These are phyloP conservation scores for Trichoderma brevicompactum DNA, from an alignment of 2,329 filamentous ascomycete genomes.

Conservation along the genomic window DNA sequence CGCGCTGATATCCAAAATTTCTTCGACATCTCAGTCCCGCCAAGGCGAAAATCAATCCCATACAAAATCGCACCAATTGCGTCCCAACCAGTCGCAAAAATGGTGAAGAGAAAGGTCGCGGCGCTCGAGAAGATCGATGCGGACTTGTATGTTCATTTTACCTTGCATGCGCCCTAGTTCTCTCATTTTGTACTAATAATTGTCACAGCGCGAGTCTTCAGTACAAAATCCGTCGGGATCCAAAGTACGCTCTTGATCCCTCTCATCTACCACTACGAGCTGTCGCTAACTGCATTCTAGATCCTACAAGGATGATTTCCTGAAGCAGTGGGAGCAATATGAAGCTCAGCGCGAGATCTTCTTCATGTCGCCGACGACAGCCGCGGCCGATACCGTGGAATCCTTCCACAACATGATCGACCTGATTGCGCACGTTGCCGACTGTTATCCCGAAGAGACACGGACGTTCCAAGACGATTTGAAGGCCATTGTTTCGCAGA, in stretches of 20 bases:
- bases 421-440: constrained; percentile 89
- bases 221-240: constrained; percentile 88
- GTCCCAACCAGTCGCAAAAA: constrained; percentile 44
- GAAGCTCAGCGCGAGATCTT: constrained; percentile 91
- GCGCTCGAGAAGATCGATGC: constrained; percentile 96
- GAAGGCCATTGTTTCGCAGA: constrained; percentile 76
- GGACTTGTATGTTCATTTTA: constrained; percentile 63
- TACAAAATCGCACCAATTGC: constrained; percentile 14
- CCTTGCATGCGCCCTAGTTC: neutral
- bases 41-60: neutral
- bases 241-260: constrained; percentile 58
- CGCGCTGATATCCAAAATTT: constrained; percentile 18
- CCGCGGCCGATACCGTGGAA: constrained; percentile 76
- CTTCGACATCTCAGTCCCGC: neutral
- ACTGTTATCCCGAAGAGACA: constrained; percentile 86
- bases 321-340: constrained; percentile 89
- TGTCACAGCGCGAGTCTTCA: constrained; percentile 74
- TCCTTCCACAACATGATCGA: constrained; percentile 91
- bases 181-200: constrained; percentile 34
- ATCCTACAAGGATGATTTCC: constrained; percentile 88
- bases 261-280: neutral
- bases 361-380: constrained; percentile 77
- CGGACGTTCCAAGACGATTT: constrained; percentile 78
- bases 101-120: constrained; percentile 87
- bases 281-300: constrained; percentile 46